A percentile compares a stretch with the other conserved stretches of the same genome.
Evolutionary conservation across 129 eudicot species (phyloP).

Genomic region (Logfia minima): DNA sequence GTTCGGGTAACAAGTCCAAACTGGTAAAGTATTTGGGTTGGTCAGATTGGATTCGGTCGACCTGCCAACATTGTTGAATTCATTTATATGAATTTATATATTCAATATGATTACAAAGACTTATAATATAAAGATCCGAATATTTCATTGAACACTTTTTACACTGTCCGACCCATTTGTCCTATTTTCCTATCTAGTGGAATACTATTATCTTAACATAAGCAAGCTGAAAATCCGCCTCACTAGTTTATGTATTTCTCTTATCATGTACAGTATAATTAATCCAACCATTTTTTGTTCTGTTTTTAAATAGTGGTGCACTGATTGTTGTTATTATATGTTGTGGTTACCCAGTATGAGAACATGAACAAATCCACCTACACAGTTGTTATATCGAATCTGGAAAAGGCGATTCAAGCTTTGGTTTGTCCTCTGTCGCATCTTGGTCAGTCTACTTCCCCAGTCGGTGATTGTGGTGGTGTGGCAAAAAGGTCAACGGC

Average conservation of each 20-base stretch:
- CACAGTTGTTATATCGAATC: background rate
- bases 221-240: background rate
- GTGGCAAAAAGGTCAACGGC: background rate
- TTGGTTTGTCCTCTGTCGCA: conserved; percentile 2
- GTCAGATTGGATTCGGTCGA: background rate
- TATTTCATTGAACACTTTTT: background rate
- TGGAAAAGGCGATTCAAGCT: conserved; percentile 28
- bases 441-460: background rate
- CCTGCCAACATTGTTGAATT: background rate
- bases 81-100: too few species aligned
- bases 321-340: background rate
- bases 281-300: background rate
- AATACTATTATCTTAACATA: background rate
- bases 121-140: too few species aligned
- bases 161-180: background rate
- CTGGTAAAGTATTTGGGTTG: background rate
- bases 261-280: background rate
- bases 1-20: background rate
- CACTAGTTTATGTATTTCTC: background rate
- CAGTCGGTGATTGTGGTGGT: background rate
- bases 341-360: conserved; percentile 15
- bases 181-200: background rate
- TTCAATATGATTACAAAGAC: too few species aligned
- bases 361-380: background rate
- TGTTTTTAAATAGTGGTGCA: background rate